Conservation (phyloP, 2,329 filamentous ascomycete species). For the Plenodomus biglobosus region DNA sequence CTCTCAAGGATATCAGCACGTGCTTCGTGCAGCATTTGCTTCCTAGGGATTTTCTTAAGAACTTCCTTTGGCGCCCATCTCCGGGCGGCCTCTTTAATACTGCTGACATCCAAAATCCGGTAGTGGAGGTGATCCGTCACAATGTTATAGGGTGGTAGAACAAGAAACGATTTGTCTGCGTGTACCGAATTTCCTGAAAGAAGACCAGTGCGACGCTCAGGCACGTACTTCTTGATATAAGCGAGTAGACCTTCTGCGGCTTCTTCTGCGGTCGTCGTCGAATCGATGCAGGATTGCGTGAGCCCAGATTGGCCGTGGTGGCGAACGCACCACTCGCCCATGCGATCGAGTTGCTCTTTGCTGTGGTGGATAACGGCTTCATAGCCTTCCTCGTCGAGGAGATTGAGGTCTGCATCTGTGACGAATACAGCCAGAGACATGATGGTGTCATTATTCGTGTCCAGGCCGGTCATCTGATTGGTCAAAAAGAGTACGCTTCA, state of each 20-base stretch:
- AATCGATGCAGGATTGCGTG: slow-evolving; percentile 72
- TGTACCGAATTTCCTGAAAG: slow-evolving; percentile 94
- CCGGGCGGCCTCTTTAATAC: slow-evolving; percentile 84
- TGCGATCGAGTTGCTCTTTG: slow-evolving; percentile 68
- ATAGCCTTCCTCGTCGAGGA: slow-evolving; percentile 76
- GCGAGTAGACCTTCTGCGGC: slow-evolving; percentile 72
- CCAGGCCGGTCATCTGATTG: slow-evolving; percentile 83
- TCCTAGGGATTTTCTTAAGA: slow-evolving; percentile 65
- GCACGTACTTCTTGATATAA: slow-evolving; percentile 75
- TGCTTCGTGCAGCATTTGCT: slow-evolving; percentile 78
- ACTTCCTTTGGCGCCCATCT: slow-evolving; percentile 73
- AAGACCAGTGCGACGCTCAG: slow-evolving; percentile 66
- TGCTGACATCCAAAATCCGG: slow-evolving; percentile 87
- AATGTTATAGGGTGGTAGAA: slow-evolving; percentile 69
- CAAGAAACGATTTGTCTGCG: slow-evolving; percentile 80
- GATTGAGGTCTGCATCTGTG: slow-evolving; percentile 75
- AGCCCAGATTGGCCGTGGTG: slow-evolving; percentile 83
- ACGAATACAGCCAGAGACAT: slow-evolving; percentile 92
- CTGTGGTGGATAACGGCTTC: slow-evolving; percentile 77
- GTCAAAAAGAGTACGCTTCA: slow-evolving; percentile 13
- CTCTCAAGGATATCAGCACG: slow-evolving; percentile 91
- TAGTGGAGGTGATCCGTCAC: slow-evolving; percentile 82
- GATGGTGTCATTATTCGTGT: slow-evolving; percentile 77
- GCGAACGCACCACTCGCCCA: slow-evolving; percentile 86
- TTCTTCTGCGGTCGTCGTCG: slow-evolving; percentile 68